Base-by-base conservation (phyloP, 2,329 filamentous ascomycete genomes). In the Colletotrichum sp. region DNA sequence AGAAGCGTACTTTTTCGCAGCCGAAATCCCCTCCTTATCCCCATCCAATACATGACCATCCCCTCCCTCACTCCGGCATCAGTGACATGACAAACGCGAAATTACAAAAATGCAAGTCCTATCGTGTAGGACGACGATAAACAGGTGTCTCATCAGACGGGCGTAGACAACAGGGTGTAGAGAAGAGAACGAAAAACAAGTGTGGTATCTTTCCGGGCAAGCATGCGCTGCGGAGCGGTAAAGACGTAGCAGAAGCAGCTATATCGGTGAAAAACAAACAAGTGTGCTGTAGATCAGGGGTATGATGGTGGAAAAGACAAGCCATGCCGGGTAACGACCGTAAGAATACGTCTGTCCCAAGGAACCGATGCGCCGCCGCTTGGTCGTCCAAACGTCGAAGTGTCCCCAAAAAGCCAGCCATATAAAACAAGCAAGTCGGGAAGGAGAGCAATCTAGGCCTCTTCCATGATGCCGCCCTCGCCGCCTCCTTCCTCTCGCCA, bases 401-500 rank as follows among this genome's bases (percentile, higher is more conserved):
- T 74, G 66, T 70, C 7, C 59, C 39, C 43, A 55, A 61, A 39
- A 72, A 66, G 36, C 24, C 61, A 72, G 48, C 36, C 64, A 75
- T 68, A 75, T 72, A 72, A 76, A 48, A 73, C 36, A 36, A 68
- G 73, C 64, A 74, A 70, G 59, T 63, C 64, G 26, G 55, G 65
- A 63, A 66, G 65, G 61, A 12, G 28, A 36, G 52, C 43, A 73
- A 28, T 52, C 85, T 84, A 93, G 13, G 91, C 87, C 80, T 92
- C 91, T 80, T 92, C 91, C 81, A 89, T 90, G 79, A 92, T 92
- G 61, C 90, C 89, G 26, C 88, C 90, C 78, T 94, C 93, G 80
- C 96, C 95, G 70, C 94, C 94, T 32, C 93, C 93, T 78, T 94
- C 93, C 80, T 98, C 96, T 76, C 96, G 92, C 97, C 97, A 99